Conservation (phyloP, 371 early-diverging fungal species). For the Circinella minor region DNA sequence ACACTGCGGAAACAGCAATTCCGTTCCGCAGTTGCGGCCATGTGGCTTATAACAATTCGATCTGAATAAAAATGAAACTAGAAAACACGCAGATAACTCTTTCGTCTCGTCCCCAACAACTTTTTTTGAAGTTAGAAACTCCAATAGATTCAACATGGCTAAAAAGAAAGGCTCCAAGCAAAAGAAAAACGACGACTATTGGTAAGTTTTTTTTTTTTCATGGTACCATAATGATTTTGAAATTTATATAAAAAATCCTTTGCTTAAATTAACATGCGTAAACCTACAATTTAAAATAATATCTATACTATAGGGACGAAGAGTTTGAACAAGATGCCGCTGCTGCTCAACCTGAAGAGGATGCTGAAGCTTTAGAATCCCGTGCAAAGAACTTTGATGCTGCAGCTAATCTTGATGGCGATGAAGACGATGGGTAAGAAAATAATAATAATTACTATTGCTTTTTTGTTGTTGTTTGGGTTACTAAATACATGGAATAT, state of each 20-base stretch:
- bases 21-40: too few species aligned
- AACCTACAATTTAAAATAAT: background rate
- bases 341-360: conserved; percentile 38
- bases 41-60: too few species aligned
- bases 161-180: conserved; percentile 54
- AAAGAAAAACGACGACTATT: conserved; percentile 57
- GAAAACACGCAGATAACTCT: too few species aligned
- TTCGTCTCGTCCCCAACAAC: too few species aligned
- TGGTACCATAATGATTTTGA: background rate
- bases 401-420: conserved; percentile 38
- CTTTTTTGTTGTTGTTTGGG: background rate
- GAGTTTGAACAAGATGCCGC: conserved; percentile 41
- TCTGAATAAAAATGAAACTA: too few species aligned
- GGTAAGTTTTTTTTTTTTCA: conserved; percentile 26
- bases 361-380: conserved; percentile 35
- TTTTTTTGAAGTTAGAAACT: background rate
- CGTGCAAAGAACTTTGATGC: conserved; percentile 39
- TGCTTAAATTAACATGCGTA: too few species aligned
- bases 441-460: background rate
- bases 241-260: background rate
- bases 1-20: too few species aligned
- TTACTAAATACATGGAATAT: background rate
- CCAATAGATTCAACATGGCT: conserved; percentile 33
- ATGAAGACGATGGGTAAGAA: conserved; percentile 28
- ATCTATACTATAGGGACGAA: conserved; percentile 33